Percentiles rank a stretch among this genome's conserved stretches.
Conservation (phyloP, 768 basidiomycete species). For the Auricularia cornea region DNA sequence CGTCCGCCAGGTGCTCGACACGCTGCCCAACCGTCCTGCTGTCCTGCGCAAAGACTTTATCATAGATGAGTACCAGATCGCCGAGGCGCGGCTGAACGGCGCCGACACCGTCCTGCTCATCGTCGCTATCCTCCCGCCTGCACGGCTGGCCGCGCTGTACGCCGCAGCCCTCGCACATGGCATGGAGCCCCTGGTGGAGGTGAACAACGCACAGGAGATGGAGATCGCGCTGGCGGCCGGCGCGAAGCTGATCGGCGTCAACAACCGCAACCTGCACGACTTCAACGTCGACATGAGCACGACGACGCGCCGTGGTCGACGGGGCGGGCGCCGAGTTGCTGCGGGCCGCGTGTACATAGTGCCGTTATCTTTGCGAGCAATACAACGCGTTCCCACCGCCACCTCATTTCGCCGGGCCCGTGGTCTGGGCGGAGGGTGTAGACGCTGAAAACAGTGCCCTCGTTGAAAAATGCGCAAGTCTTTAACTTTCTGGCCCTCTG, state of each 20-base stretch:
- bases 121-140: constrained; percentile 83
- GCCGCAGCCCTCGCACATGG: constrained; percentile 59
- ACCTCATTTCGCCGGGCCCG: too few relatives aligned
- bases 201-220: constrained; percentile 93
- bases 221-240: constrained; percentile 73
- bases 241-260: constrained; percentile 91
- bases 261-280: constrained; percentile 94
- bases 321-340: too few relatives aligned
- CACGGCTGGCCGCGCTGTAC: constrained; percentile 69
- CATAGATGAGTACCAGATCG: constrained; percentile 87
- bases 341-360: too few relatives aligned
- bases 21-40: constrained; percentile 84
- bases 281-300: constrained; percentile 97
- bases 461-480: too few relatives aligned
- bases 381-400: too few relatives aligned
- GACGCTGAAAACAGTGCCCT: too few relatives aligned
- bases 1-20: constrained; percentile 75
- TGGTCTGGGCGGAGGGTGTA: too few relatives aligned
- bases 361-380: too few relatives aligned
- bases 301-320: too few relatives aligned
- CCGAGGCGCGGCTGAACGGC: constrained; percentile 90
- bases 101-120: constrained; percentile 96
- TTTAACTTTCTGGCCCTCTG: too few relatives aligned
- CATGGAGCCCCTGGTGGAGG: constrained; percentile 98
- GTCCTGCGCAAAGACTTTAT: constrained; percentile 98